phyloP scores from a whole-genome alignment of 345 rosid species.

The Salix viminalis region DNA sequence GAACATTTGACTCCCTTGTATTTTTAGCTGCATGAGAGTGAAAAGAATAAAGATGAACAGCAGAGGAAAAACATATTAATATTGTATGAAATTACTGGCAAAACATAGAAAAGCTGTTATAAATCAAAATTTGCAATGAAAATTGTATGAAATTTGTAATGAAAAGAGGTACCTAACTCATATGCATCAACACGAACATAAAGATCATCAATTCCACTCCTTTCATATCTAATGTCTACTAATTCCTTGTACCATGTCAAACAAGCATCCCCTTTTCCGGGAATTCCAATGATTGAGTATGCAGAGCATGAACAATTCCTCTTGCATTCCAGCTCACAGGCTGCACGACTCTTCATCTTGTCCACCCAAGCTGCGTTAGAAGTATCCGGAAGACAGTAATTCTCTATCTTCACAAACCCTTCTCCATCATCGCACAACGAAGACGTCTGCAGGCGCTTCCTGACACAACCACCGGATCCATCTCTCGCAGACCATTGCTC shows the following conservation, averaged over 20 bases:
- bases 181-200: slow-evolving; percentile 9
- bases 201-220: background rate
- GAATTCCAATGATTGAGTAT: background rate
- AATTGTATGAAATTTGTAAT: too few species aligned
- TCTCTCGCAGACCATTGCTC: too few species aligned
- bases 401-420: background rate
- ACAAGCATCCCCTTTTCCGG: slow-evolving; percentile 4
- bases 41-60: too few species aligned
- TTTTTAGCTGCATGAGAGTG: too few species aligned
- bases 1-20: too few species aligned
- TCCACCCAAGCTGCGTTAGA: background rate
- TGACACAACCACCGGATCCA: slow-evolving; percentile 8
- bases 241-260: slow-evolving; percentile 6
- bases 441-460: background rate
- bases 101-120: too few species aligned
- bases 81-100: too few species aligned
- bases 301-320: slow-evolving; percentile 8
- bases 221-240: background rate
- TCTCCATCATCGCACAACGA: background rate
- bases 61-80: too few species aligned
- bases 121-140: too few species aligned
- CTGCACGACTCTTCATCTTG: background rate
- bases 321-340: slow-evolving; percentile 1
- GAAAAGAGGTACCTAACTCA: background rate
- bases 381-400: background rate